Evolutionary conservation across 345 rosid species (phyloP).

Genomic region (Euphorbia peplus): DNA sequence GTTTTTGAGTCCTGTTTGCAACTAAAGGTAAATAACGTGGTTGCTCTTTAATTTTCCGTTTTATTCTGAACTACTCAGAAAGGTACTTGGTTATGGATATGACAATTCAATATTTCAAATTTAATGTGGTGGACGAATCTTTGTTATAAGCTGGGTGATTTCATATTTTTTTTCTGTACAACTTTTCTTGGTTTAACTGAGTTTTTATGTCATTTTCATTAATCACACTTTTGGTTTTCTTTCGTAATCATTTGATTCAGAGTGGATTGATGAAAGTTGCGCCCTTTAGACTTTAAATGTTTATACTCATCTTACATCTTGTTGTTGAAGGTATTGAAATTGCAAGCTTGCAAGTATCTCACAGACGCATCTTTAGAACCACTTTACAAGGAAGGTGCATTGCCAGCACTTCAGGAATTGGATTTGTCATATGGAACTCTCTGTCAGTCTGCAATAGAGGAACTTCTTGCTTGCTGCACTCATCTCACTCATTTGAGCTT

Average conservation of each 20-base stretch:
- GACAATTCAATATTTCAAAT: not conserved
- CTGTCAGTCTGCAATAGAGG: constrained; percentile 88
- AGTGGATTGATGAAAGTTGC: not conserved
- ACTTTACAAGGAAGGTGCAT: constrained; percentile 77
- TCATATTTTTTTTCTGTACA: not conserved
- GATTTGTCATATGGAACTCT: constrained; percentile 95
- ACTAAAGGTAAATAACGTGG: constrained; percentile 55
- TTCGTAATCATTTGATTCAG: not conserved
- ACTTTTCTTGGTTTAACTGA: not conserved
- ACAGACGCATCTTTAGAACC: constrained; percentile 86
- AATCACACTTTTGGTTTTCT: not conserved
- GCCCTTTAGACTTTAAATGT: not conserved
- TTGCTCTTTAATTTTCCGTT: not conserved
- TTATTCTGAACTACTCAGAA: not conserved
- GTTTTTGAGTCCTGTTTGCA: constrained; percentile 79
- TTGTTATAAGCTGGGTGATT: not conserved
- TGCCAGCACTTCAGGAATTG: constrained; percentile 73
- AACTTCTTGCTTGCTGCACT: constrained; percentile 87
- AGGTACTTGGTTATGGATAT: not conserved
- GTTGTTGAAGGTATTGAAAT: constrained; percentile 62
- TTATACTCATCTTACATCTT: not conserved
- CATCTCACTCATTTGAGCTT: constrained; percentile 91
- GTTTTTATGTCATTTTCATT: not conserved
- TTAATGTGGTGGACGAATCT: not conserved
- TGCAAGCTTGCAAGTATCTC: constrained; percentile 98